Evolutionary conservation across 2,329 filamentous ascomycete species (phyloP).

Genomic region (Colletotrichum eremochloae): DNA sequence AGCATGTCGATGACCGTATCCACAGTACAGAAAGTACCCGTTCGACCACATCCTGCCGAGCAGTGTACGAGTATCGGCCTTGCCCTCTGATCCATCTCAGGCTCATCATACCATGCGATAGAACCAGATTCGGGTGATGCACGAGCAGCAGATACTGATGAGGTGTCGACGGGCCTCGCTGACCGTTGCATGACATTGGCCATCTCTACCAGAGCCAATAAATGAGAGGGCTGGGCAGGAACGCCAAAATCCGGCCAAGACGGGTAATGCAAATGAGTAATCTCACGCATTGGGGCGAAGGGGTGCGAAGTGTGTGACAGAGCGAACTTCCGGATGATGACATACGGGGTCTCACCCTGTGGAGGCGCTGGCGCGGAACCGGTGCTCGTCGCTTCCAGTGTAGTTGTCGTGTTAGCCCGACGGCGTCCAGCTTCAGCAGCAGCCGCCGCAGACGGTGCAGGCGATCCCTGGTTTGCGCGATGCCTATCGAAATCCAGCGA

Average conservation of each 20-base stretch:
- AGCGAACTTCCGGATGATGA: slow-evolving; percentile 88
- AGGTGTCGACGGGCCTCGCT: slow-evolving; percentile 62
- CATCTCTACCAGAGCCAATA: slow-evolving; percentile 90
- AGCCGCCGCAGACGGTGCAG: slow-evolving; percentile 35
- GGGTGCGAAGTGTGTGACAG: slow-evolving; percentile 82
- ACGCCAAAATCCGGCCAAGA: slow-evolving; percentile 98
- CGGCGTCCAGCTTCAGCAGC: slow-evolving; percentile 43
- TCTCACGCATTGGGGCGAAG: slow-evolving; percentile 88
- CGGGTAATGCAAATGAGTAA: slow-evolving; percentile 94
- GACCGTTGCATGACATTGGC: slow-evolving; percentile 80
- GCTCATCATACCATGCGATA: slow-evolving; percentile 68
- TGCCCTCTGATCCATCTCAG: slow-evolving; percentile 64
- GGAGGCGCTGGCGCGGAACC: slow-evolving; percentile 45
- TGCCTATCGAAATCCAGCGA: slow-evolving; percentile 78
- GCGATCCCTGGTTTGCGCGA: slow-evolving; percentile 48
- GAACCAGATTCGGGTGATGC: slow-evolving; percentile 49
- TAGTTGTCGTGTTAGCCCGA: slow-evolving; percentile 51
- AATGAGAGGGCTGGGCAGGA: slow-evolving; percentile 87
- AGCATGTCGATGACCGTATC: slow-evolving; percentile 97
- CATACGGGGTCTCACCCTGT: slow-evolving; percentile 75
- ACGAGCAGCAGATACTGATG: slow-evolving; percentile 51
- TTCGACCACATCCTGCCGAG: slow-evolving; percentile 94
- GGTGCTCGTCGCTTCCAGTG: slow-evolving; percentile 47
- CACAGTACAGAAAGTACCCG: slow-evolving; percentile 95
- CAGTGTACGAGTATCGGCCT: slow-evolving; percentile 93